Base-by-base conservation (phyloP, 2,329 filamentous ascomycete species). In the Ophiostoma pallidulum region DNA sequence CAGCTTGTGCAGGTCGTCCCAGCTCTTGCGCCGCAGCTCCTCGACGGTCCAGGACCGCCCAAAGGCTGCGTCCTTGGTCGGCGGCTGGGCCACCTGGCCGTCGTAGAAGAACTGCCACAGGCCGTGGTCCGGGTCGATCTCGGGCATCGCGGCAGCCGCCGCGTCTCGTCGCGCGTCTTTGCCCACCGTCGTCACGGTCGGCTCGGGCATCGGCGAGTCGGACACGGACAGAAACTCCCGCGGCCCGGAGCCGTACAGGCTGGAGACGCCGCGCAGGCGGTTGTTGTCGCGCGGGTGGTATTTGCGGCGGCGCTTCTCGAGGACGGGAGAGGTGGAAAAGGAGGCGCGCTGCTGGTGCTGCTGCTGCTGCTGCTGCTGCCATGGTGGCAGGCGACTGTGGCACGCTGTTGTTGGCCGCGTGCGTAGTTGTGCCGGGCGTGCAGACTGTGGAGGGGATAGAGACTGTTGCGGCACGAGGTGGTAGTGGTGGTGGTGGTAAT, bases 101-200 rank as follows among this genome's bases (percentile, higher is more conserved):
- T 74, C 73, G 58, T 82, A 80, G 67, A 98, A 97, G 69, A 98
- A 98, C 1, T 78, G 83, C 84, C 86, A 97, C 10, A 98, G 80
- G 26, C 89, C 91, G 50, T 98, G 92, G 55, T 90, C 68, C 24
- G 79, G 73, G 61, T 88, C 82, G 36, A 74, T 75, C 53, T 76
- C 63, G 28, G 84, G 63, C 40, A 71, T 63, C 46, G 78, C 77
- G 60, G 78, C 73, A 51, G 73, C 73, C 48, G 82, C 18, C 32
- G 46, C 36, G 26, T n/a, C n/a, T n/a, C n/a, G n/a, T n/a, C n/a
- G n/a, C n/a, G 39, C 19, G 29, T 22, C 29, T 3, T 32, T 31
- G 9, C 28, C 28, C 37, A 41, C 14, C 5, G 18, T 47, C 4
- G 13, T n/a, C 18, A 31, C 20, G 19, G 80, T 77, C 7, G 92